Evolutionary conservation across 169 alveolate species (phyloP).

Genomic region (Plasmodium knowlesi): DNA sequence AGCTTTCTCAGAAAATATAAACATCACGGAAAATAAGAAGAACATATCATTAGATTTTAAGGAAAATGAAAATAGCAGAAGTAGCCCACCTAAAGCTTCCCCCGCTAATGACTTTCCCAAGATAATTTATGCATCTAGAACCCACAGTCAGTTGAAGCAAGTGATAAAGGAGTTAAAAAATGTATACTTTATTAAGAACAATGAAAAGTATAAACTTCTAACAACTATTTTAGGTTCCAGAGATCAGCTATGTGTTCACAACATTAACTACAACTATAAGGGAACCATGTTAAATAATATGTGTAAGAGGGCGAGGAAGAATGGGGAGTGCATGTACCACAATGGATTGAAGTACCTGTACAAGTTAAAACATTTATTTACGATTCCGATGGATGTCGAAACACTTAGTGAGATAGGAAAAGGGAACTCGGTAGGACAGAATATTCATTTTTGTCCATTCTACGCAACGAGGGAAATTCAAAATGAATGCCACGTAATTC

Average conservation of each 20-base stretch:
- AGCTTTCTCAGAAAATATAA: constrained; percentile 68
- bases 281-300: constrained; percentile 85
- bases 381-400: constrained; percentile 90
- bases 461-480: constrained; percentile 90
- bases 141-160: constrained; percentile 94
- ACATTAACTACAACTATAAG: constrained; percentile 80
- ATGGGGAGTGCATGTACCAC: constrained; percentile 87
- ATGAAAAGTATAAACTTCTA: constrained; percentile 85
- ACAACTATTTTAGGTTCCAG: constrained; percentile 92
- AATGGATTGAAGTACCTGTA: constrained; percentile 80
- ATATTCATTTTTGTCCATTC: constrained; percentile 91
- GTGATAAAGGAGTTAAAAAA: constrained; percentile 91
- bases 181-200: constrained; percentile 80
- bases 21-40: constrained; percentile 47
- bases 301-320: constrained; percentile 84
- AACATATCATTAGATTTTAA: constrained; percentile 42
- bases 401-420: constrained; percentile 83
- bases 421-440: constrained; percentile 83
- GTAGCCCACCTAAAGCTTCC: constrained; percentile 62
- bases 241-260: constrained; percentile 91
- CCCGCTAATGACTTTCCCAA: constrained; percentile 24
- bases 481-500: constrained; percentile 87
- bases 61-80: constrained; percentile 16
- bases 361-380: constrained; percentile 78
- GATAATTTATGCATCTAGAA: constrained; percentile 93